These are phyloP conservation scores for Alternaria atra DNA, from an alignment of 2,329 filamentous ascomycete genomes.

Conservation along the genomic window DNA sequence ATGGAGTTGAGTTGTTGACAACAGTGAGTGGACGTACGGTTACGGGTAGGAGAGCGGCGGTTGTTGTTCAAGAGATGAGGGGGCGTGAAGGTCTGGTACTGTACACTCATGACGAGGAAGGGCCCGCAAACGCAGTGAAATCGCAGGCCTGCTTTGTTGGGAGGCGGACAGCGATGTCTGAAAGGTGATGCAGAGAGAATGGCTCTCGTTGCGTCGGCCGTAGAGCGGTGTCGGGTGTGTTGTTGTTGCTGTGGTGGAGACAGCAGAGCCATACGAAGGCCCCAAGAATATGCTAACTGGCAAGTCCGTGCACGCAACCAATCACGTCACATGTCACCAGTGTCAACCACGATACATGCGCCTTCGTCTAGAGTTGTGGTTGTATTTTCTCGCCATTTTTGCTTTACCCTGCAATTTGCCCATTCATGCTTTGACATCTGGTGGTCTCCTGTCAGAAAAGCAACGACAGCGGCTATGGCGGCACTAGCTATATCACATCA, in stretches of 20 bases:
- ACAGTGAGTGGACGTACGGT: conserved; percentile 59
- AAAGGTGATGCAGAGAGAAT: conserved; percentile 3
- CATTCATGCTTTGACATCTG: neutral
- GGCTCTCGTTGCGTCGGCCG: conserved; percentile 9
- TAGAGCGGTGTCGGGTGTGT: conserved; percentile 22
- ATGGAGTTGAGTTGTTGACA: conserved; percentile 14
- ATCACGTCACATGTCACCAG: conserved; percentile 17
- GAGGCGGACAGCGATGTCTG: conserved; percentile 3
- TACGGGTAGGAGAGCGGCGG: conserved; percentile 67
- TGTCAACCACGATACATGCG: neutral
- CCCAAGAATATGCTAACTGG: conserved; percentile 17
- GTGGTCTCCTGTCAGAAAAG: neutral
- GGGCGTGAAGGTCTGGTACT: conserved; percentile 66
- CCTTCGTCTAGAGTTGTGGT: neutral
- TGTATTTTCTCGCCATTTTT: neutral
- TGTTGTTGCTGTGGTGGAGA: conserved; percentile 32
- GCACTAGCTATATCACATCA: neutral
- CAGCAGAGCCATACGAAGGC: conserved; percentile 27
- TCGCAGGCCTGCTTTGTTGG: conserved; percentile 23
- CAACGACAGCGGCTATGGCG: neutral
- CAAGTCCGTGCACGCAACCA: conserved; percentile 6
- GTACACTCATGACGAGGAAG: conserved; percentile 66
- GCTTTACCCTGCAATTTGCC: neutral
- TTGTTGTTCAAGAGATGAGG: conserved; percentile 67
- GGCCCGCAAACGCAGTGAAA: conserved; percentile 32